Evolutionary conservation across 2,329 filamentous ascomycete species (phyloP).

Genomic region (Pseudogymnoascus sp.): DNA sequence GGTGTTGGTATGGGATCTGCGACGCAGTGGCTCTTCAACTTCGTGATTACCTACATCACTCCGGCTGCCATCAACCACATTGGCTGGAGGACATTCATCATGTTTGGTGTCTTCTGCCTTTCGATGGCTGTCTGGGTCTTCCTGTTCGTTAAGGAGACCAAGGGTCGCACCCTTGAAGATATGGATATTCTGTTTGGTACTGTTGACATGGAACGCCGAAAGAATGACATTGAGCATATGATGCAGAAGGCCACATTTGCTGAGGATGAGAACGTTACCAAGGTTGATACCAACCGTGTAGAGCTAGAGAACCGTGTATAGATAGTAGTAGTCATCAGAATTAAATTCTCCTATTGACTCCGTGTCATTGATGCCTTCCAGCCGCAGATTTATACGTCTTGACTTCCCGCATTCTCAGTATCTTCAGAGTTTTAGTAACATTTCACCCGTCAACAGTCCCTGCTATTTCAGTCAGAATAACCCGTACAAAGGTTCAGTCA

Average conservation of each 20-base stretch:
- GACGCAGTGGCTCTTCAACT: slow-evolving; percentile 66
- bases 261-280: neutral
- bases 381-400: too few relatives aligned
- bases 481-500: neutral
- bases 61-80: slow-evolving; percentile 42
- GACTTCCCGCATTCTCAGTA: too few relatives aligned
- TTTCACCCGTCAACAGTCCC: too few relatives aligned
- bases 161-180: slow-evolving; percentile 58
- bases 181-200: slow-evolving; percentile 27
- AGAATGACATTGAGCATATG: slow-evolving; percentile 13
- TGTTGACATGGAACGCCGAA: slow-evolving; percentile 11
- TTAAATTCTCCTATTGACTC: too few relatives aligned
- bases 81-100: slow-evolving; percentile 38
- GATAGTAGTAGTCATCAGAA: too few relatives aligned
- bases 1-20: slow-evolving; percentile 57
- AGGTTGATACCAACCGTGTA: neutral
- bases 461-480: neutral
- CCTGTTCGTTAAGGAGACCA: slow-evolving; percentile 58
- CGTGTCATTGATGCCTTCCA: too few relatives aligned
- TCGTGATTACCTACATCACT: slow-evolving; percentile 48
- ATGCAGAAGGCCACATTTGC: neutral
- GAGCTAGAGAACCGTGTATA: neutral
- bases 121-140: slow-evolving; percentile 36
- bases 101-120: slow-evolving; percentile 39
- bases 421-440: too few relatives aligned